phyloP scores from a whole-genome alignment of 768 basidiomycete genomes.

The Boletus barrowsii region DNA sequence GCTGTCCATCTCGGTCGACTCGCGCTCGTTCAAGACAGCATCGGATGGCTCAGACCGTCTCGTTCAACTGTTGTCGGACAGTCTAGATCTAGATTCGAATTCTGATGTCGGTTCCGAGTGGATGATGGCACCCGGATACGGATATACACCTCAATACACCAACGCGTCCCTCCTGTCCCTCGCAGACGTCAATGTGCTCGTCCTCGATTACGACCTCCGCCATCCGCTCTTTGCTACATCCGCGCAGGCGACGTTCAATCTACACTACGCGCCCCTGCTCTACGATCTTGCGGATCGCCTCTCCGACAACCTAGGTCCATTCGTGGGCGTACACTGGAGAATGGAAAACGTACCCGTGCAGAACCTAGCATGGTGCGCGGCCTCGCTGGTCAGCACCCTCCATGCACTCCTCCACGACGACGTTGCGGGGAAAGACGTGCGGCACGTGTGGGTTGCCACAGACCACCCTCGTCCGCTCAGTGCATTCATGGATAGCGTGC shows the following conservation, averaged over 20 bases:
- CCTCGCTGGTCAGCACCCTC: conserved; percentile 46
- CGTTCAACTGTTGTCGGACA: conserved; percentile 14
- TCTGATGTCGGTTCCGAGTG: background rate
- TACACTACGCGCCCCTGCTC: conserved; percentile 46
- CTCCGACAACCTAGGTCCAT: conserved; percentile 35
- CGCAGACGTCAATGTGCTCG: conserved; percentile 40
- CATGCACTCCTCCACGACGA: conserved; percentile 32
- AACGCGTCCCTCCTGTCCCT: conserved; percentile 20
- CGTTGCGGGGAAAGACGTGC: conserved; percentile 28
- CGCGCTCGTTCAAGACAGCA: background rate
- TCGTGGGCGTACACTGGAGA: conserved; percentile 55
- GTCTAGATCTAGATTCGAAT: background rate
- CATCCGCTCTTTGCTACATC: conserved; percentile 38
- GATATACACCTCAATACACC: conserved; percentile 11
- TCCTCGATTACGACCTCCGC: conserved; percentile 53
- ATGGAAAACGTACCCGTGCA: conserved; percentile 48
- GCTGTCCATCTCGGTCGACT: conserved; percentile 12
- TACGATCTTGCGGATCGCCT: conserved; percentile 40
- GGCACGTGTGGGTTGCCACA: conserved; percentile 53
- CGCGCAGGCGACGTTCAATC: conserved; percentile 1
- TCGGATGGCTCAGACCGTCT: conserved; percentile 15
- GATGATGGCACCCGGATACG: conserved; percentile 7
- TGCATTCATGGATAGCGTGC: background rate
- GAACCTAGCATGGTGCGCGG: conserved; percentile 46
- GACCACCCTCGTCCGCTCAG: conserved; percentile 41